phyloP scores from a whole-genome alignment of 2,329 filamentous ascomycete genomes.

The Phoma herbarum region DNA sequence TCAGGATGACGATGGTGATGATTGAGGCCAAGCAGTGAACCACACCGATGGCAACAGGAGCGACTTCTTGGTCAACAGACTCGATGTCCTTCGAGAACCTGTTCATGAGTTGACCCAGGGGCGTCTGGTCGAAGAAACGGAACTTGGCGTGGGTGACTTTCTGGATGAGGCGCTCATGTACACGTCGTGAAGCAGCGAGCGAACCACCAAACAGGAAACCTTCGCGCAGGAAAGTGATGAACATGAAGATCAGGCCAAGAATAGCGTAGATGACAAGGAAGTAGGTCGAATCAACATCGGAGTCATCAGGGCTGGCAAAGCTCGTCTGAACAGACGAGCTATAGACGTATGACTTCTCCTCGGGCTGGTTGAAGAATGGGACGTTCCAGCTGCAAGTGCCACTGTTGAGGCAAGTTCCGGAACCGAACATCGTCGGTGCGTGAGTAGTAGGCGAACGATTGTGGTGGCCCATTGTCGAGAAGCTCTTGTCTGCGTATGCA shows the following conservation, averaged over 20 bases:
- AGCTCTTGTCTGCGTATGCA: constrained; percentile 71
- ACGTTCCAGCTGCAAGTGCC: constrained; percentile 61
- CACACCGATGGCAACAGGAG: constrained; percentile 84
- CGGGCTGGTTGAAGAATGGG: constrained; percentile 39
- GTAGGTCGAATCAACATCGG: constrained; percentile 80
- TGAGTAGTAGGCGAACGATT: constrained; percentile 55
- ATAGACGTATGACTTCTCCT: constrained; percentile 45
- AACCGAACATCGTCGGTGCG: constrained; percentile 53
- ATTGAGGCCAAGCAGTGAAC: constrained; percentile 74
- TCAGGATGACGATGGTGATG: constrained; percentile 85
- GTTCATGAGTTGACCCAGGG: constrained; percentile 96
- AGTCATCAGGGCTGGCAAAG: constrained; percentile 46
- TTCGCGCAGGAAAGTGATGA: constrained; percentile 84
- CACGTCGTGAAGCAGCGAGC: constrained; percentile 81
- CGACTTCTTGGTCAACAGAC: constrained; percentile 93
- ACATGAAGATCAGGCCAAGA: constrained; percentile 78
- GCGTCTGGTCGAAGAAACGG: constrained; percentile 97
- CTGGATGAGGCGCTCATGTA: constrained; percentile 81
- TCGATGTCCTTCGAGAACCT: constrained; percentile 98
- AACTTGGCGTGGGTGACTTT: constrained; percentile 89
- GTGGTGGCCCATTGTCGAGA: constrained; percentile 40
- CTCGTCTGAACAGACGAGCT: constrained; percentile 52
- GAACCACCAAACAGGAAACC: constrained; percentile 92
- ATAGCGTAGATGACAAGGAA: constrained; percentile 85
- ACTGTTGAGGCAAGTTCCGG: constrained; percentile 59